A percentile compares a stretch with the other conserved stretches of the same genome.
Conservation (phyloP, 2,329 filamentous ascomycete genomes). For the Gnomoniopsis smithogilvyi region DNA sequence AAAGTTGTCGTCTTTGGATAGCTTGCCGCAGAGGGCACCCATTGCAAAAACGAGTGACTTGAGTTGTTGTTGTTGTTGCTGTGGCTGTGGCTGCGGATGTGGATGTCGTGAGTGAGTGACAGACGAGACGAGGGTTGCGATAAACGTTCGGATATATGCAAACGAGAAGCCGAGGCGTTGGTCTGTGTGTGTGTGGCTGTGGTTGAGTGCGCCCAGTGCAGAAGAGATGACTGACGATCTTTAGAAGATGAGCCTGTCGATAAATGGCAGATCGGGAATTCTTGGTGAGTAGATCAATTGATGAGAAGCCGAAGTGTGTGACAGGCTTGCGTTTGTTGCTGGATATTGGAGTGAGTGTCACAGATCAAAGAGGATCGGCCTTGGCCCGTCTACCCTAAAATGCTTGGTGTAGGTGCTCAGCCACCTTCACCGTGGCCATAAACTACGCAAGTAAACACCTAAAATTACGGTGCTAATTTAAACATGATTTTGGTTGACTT, state of each 20-base stretch:
- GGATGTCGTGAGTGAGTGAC: background rate
- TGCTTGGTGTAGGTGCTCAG: background rate
- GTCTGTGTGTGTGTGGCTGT: too few species aligned
- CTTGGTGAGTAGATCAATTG: background rate
- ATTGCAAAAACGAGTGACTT: constrained; percentile 44
- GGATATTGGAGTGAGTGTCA: background rate
- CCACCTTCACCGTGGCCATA: background rate
- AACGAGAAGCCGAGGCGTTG: too few species aligned
- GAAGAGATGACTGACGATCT: too few species aligned
- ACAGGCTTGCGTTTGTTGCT: background rate
- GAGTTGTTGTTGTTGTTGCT: background rate
- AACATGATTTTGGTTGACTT: too few species aligned
- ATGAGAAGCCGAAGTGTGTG: background rate
- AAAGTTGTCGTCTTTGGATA: constrained; percentile 60
- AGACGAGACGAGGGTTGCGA: too few species aligned
- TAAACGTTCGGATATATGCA: too few species aligned
- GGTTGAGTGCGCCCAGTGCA: too few species aligned
- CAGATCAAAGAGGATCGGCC: background rate
- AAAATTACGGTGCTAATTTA: too few species aligned
- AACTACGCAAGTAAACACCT: too few species aligned
- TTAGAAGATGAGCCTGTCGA: too few species aligned
- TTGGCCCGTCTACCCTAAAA: background rate
- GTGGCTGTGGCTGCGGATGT: background rate
- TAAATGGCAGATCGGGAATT: too few species aligned
- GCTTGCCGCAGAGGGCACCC: constrained; percentile 85